These are phyloP conservation scores for Pharnaceum exiguum DNA, from an alignment of 148 eudicot genomes.

Conservation along the genomic window DNA sequence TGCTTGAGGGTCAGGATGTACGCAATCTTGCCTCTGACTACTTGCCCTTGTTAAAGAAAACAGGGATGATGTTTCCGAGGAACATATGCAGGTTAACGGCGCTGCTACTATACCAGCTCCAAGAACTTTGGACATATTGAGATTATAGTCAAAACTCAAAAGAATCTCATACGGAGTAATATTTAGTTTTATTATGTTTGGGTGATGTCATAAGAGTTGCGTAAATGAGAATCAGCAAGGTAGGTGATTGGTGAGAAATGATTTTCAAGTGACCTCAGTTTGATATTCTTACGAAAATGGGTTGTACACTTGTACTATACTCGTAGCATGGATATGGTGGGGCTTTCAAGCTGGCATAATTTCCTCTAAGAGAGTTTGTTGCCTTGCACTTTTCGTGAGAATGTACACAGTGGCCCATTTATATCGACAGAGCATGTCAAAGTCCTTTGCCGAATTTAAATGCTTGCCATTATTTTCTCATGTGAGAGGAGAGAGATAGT, in stretches of 20 bases:
- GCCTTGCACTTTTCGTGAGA: neutral
- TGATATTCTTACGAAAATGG: no score
- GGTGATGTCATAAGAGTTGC: neutral
- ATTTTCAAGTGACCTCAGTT: conserved; percentile 8
- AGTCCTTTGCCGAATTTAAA: no score
- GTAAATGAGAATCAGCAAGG: neutral
- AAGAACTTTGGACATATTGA: conserved; percentile 6
- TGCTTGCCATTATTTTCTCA: no score
- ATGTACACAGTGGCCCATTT: neutral
- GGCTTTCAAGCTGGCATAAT: neutral
- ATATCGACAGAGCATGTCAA: neutral
- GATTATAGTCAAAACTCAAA: neutral
- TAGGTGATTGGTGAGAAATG: conserved; percentile 5
- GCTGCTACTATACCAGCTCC: conserved; percentile 1
- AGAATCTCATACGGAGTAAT: neutral
- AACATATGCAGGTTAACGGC: no score
- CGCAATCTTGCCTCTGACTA: no score
- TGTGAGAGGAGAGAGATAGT: no score
- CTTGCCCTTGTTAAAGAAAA: no score
- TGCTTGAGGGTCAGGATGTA: no score
- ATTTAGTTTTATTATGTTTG: neutral
- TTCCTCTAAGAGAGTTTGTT: neutral
- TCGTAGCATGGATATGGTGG: conserved; percentile 2
- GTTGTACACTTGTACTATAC: neutral
- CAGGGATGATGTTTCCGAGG: no score